Evolutionary conservation across 805 yeast genomes (phyloP), one percentile per base, ranked within the genome.

Genomic region (Ogataea saltuana): DNA sequence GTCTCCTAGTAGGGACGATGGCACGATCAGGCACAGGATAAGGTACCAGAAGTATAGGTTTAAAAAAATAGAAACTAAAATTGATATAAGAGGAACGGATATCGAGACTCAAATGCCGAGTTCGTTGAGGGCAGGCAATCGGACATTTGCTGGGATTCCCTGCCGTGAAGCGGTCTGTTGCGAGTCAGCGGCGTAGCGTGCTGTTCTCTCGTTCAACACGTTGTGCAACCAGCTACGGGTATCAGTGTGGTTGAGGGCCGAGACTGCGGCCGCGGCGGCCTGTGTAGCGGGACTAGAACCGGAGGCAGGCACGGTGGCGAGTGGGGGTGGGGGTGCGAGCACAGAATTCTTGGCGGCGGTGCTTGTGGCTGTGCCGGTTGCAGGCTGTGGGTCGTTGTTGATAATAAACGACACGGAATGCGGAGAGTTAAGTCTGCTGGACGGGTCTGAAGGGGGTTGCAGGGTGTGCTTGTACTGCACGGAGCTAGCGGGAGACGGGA

Each of bases 111-210:
- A 50, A 11, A 53, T 51, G 25, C 57, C 57, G 10, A 55, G 39
- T 41, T 56, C 59, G 37, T 46, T 53, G 13, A 55, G 49, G 12
- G 61, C 55, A n/a, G 61, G 61, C 20, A 56, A 44, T 42, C 46
- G 46, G 33, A 51, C 49, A 16, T 39, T 25, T 21, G 34, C 15
- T n/a, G 41, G 26, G 41, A 20, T 29, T 2, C 20, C 33, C 30
- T 23, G 36, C 26, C 13, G 41, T 17, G 33, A 19, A 4, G 33
- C 33, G 16, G 27, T 3, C 9, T 28, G 31, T 25, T 39, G 33
- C 9, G 44, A 6, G 26, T 15, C 40, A n/a, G 31, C 32, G 8
- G 47, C 21, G 15, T 25, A 19, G 33, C 44, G 39, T 2, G 26
- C 29, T 6, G 42, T 18, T 16, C 42, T 16, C 3, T 42, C 41